Evolutionary conservation across 768 basidiomycete genomes (phyloP).

Genomic region (Pleurotus ostreatus): DNA sequence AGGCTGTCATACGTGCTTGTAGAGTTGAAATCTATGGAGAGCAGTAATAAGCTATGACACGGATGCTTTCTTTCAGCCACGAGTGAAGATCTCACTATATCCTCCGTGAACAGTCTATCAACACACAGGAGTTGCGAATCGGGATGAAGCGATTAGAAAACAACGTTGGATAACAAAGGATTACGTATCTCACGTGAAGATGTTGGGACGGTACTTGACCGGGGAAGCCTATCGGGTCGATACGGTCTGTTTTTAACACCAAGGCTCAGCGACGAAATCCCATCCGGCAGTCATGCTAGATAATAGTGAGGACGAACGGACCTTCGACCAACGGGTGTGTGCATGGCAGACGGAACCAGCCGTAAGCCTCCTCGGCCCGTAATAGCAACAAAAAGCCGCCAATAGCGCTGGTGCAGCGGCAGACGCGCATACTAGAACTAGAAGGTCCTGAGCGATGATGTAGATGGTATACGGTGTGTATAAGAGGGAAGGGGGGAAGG

Average conservation of each 20-base stretch:
- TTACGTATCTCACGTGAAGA: constrained; percentile 28
- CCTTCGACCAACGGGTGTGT: constrained; percentile 36
- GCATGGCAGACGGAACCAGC: constrained; percentile 40
- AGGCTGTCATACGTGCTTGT: constrained; percentile 29
- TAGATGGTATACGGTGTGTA: background rate
- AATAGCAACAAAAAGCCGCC: background rate
- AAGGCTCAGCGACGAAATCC: too few relatives aligned
- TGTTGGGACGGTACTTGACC: constrained; percentile 31
- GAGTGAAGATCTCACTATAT: constrained; percentile 22
- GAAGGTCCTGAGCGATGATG: background rate
- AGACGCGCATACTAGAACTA: background rate
- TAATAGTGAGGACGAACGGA: constrained; percentile 9
- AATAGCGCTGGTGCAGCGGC: background rate
- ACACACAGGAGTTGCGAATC: background rate
- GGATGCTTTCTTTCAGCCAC: background rate
- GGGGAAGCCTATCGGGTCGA: constrained; percentile 36
- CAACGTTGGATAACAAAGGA: too few relatives aligned
- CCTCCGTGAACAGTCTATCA: constrained; percentile 35
- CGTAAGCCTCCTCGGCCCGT: background rate
- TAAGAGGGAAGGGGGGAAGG: background rate
- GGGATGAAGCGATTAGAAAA: too few relatives aligned
- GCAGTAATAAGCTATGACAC: background rate
- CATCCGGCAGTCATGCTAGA: too few relatives aligned
- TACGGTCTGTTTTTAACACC: constrained; percentile 20
- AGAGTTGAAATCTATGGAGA: constrained; percentile 25